Conservation (phyloP, 192 early-diverging fungal genomes). For the Mortierella hygrophila region DNA sequence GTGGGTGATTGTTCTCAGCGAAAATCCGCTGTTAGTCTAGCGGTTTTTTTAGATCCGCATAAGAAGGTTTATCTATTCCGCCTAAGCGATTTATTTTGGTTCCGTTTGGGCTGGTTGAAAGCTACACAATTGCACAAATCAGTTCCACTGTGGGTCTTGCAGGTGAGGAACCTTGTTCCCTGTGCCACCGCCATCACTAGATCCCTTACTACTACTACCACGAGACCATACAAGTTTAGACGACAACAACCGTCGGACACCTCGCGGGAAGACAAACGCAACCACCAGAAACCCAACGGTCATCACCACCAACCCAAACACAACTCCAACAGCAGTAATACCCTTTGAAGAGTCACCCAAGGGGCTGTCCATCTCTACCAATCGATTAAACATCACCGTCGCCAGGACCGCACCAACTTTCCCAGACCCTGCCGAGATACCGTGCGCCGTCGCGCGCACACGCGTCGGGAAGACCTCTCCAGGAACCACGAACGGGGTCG, state of each 20-base stretch:
- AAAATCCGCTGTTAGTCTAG: no score
- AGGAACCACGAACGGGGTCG: constrained; percentile 85
- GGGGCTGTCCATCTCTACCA: constrained; percentile 59
- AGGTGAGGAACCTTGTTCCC: neutral
- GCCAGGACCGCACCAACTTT: constrained; percentile 81
- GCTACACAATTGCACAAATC: no score
- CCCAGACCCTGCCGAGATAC: constrained; percentile 81
- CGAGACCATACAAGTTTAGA: neutral
- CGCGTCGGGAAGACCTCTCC: constrained; percentile 80
- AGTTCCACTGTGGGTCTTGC: no score
- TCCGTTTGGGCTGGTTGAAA: no score
- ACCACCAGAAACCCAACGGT: neutral
- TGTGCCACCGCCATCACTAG: neutral
- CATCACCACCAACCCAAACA: neutral
- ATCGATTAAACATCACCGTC: constrained; percentile 66
- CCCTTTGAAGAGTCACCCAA: constrained; percentile 49
- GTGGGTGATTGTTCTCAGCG: no score
- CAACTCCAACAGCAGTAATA: neutral
- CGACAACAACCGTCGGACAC: neutral
- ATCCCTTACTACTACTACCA: neutral
- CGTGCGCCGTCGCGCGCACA: constrained; percentile 81
- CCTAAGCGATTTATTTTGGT: no score
- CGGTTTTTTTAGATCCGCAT: no score
- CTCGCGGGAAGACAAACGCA: neutral
- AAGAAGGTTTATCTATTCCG: no score